phyloP scores from a whole-genome alignment of 768 basidiomycete genomes.

The Hortiboletus campestris region DNA sequence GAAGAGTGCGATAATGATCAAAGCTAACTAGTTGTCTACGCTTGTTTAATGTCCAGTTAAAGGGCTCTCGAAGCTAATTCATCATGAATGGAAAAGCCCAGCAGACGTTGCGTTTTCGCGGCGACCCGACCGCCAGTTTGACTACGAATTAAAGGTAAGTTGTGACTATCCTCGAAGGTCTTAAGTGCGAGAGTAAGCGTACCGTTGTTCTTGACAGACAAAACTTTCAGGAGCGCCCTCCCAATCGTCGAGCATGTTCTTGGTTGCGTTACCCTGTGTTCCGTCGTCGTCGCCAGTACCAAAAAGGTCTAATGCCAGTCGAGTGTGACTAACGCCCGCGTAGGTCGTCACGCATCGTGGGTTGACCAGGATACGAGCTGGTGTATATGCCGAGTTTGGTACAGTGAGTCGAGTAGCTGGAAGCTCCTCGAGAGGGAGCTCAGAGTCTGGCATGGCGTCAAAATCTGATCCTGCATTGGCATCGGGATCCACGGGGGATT shows the following conservation, averaged over 20 bases:
- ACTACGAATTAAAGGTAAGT: constrained; percentile 34
- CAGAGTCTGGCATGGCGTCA: constrained; percentile 77
- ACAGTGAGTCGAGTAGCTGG: constrained; percentile 51
- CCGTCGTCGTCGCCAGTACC: constrained; percentile 71
- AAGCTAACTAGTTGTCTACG: constrained; percentile 6
- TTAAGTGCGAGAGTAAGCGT: constrained; percentile 17
- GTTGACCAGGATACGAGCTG: constrained; percentile 92
- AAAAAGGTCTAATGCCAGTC: constrained; percentile 92
- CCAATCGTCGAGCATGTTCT: constrained; percentile 93
- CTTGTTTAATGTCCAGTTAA: background rate
- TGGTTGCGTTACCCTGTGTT: constrained; percentile 43
- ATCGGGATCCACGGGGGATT: constrained; percentile 52
- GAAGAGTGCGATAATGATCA: constrained; percentile 6
- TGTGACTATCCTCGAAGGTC: background rate
- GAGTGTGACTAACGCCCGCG: constrained; percentile 94
- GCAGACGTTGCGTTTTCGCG: constrained; percentile 80
- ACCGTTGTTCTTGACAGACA: constrained; percentile 96
- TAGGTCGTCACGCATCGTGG: constrained; percentile 98
- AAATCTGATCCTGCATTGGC: constrained; percentile 86
- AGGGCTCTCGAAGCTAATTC: constrained; percentile 44
- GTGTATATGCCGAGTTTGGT: constrained; percentile 84
- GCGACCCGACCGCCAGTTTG: constrained; percentile 89
- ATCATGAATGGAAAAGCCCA: constrained; percentile 81
- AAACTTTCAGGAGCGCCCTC: constrained; percentile 96
- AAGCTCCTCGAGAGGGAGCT: constrained; percentile 33